Evolutionary conservation across 2,329 filamentous ascomycete genomes (phyloP), one percentile per base, ranked within the genome.

Genomic region (Colletotrichum sansevieriae): DNA sequence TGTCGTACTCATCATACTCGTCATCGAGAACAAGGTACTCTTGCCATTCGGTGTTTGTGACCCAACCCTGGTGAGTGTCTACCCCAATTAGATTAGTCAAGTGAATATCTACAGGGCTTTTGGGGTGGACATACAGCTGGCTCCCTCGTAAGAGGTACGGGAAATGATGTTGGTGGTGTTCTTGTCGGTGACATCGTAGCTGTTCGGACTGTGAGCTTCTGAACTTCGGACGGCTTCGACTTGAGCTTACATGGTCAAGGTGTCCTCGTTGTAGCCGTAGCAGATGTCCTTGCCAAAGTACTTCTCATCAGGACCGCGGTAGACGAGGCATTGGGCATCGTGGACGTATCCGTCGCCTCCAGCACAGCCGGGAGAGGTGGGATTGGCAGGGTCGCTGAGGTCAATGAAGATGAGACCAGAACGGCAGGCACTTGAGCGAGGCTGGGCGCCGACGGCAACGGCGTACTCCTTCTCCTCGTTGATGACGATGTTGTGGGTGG

Each of bases 21-120:
- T 71, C 70, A 25, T 71, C 70, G 63, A 71, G 61, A 9, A 85
- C 76, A 9, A 85, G 78, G 62, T 68, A 77, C 70, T 83, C 81
- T 46, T 80, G 76, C 75, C 76, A 81, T 59, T 78, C 74, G 15
- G 77, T 75, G 74, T 85, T 80, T 57, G 84, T 79, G 9, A 87
- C 78, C 77, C 82, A 83, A 62, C 86, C 86, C 73, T 88, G 86
- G 74, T 88, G 86, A 2, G 84, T 86, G 77, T 87, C 87, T 25
- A 80, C 73, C n/a, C n/a, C n/a, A 44, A 3, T 62, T 0, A 18
- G 15, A 4, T 44, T 25, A 11, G 4, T 2, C 3, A 7, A 33
- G 7, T 20, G 1, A n/a, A 39, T 18, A 41, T 15, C 3, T 9
- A 6, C 6, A 6, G 13, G 8, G 29, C 29, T 12, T n/a, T 22